Evolutionary conservation across 768 basidiomycete species (phyloP), one percentile per base, ranked within the genome.

Genomic region (Tulasnella sp.): DNA sequence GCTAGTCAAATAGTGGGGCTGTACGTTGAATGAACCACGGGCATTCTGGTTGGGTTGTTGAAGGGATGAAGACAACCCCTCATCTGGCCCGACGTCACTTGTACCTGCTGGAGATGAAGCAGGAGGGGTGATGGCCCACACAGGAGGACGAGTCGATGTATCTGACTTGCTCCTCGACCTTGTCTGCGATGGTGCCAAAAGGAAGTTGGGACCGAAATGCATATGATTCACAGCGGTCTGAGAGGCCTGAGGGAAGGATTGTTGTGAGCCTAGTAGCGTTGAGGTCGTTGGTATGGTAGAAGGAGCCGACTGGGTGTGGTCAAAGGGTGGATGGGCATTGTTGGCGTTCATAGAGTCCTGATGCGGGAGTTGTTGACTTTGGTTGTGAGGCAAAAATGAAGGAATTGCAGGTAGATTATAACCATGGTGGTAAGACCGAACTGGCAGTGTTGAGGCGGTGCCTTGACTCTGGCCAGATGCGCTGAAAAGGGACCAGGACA

Each of bases 111-210:
- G 57, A 53, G 59, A 61, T 10, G 64, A 37, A 4, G 4, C 15
- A 58, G 61, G 48, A 65, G 63, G 15, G 65, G 62, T 58, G 62
- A 61, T 42, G 68, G 64, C 53, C 63, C 67, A 27, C 53, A 61
- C 54, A 29, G 49, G 49, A 33, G 49, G 49, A n/a, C 49, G 49
- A 15, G 40, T 41, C 31, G 49, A 51, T 16, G 39, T 41, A 51
- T 51, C 49, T 19, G 49, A 51, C 25, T 51, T 41, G 49, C 40
- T 43, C 37, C 49, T 25, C 22, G 22, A 22, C 25, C 49, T 24
- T 33, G 45, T 31, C 45, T 27, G 29, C 15, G 32, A 29, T 5
- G 45, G 45, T 6, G 45, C 45, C 31, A 25, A 16, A 16, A 41
- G 49, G 49, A 51, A 39, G 20, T 27, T 31, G 43, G 47, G 35